Evolutionary conservation across 805 yeast species (phyloP), one percentile per base, ranked within the genome.

Genomic region (Sungouiella thailandica): DNA sequence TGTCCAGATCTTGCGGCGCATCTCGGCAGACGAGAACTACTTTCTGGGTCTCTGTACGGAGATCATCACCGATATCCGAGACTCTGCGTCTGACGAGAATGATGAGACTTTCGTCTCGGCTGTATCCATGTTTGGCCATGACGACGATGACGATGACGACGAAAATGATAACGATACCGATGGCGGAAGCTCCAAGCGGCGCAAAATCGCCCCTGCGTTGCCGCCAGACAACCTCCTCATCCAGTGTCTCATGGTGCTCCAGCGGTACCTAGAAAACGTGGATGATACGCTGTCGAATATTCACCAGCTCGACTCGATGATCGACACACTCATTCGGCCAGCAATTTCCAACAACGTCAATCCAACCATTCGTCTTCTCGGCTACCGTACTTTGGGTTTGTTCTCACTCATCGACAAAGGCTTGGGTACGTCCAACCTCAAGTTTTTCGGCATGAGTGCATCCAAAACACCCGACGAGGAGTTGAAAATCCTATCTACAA

Each of bases 1-100:
- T 3, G 68, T 85, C 41, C 68, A 74, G 32, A 84, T 88, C 2
- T 69, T 89, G 43, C 70, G 78, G 24, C 80, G 76, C 43, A 59
- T 85, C 8, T 82, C 95, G 1, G 76, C 81, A 14, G 83, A 74
- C 53, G 96, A 87, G 49, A 74, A 80, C 35, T 96, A 90, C 62
- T 89, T 89, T 53, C 75, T 85, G 17, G 77, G 84, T 23, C 81
- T 87, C 77, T 71, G 83, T 13, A 75, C 83, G n/a, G 97, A 90
- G 65, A 76, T 87, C 12, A 78, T 88, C 24, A 78, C 86, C 26
- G 97, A 89, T 64, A 68, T 89, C 31, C 74, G 86, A 53, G 96
- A 88, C 55, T 70, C 78, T 7, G 73, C 69, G 19, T 48, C 54
- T 32, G 70, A 64, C 24, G 78, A 71, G 31, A 53, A 40, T 20